Evolutionary conservation across 768 basidiomycete genomes (phyloP), one percentile per base, ranked within the genome.

Genomic region (Pleurotus tuber-regium): DNA sequence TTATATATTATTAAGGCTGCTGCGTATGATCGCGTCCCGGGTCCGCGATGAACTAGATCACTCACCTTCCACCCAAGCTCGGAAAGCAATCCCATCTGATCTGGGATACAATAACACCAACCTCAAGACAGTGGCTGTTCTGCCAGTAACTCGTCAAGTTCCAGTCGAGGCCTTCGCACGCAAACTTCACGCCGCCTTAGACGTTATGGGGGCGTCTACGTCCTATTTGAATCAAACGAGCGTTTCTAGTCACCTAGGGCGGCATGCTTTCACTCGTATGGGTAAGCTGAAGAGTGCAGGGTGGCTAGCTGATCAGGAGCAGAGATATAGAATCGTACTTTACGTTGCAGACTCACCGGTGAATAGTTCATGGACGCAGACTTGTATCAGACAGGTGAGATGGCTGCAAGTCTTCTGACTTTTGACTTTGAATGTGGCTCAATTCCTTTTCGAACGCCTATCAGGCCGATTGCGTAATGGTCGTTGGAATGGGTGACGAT

Each of bases 261-360:
- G 89, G 31, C 94, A 99, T 70, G 92, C 95, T 0, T 99, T 98
- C 68, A 92, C 91, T 29, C 74, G 89, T 43, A 97, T 98, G 84
- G 97, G 97, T 2, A 98, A 98, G 68, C 79, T 99, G 35, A 99
- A 98, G 74, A 89, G 73, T 16, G 75, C 75, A 35, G 74, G 89
- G 2, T 98, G 97, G 97, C 74, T 99, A 5, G 92, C 96, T 12
- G 95, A 98, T 66, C 87, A 89, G 64, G 94, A 98, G 65, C 92
- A 98, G 70, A 82, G 90, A 61, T 97, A 88, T 63, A 80, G 92
- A 24, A 97, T 85, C 2, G 95, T 98, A 0, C 78, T 99, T 12
- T 98, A 98, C 63, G 92, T 99, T 26, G 96, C 91, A 5, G 95
- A 99, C 68, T 93, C 96, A 0, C 86, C 95, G 0, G 93, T 96